Evolutionary conservation across 2,329 filamentous ascomycete species (phyloP).

Genomic region (Nannizziopsis arthrosporioides): DNA sequence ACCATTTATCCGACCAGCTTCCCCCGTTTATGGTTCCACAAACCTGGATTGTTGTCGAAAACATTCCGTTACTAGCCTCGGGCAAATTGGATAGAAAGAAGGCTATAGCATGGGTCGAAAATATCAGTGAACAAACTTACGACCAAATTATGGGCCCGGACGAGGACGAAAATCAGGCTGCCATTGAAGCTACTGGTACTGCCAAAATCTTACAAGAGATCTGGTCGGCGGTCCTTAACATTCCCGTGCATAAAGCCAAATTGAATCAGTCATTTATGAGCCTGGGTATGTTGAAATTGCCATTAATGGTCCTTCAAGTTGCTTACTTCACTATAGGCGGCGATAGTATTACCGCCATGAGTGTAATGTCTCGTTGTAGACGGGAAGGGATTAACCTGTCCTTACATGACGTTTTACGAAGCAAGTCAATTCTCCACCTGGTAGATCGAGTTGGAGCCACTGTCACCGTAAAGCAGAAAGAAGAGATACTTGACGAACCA

Average conservation of each 20-base stretch:
- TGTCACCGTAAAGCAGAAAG: slow-evolving; percentile 19
- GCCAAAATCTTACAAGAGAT: slow-evolving; percentile 20
- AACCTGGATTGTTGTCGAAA: slow-evolving; percentile 11
- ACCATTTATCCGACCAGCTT: slow-evolving; percentile 29
- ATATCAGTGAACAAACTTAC: slow-evolving; percentile 30
- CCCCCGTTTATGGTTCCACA: slow-evolving; percentile 15
- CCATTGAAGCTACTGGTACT: slow-evolving; percentile 13
- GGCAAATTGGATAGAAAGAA: slow-evolving; percentile 20
- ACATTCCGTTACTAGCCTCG: slow-evolving; percentile 13
- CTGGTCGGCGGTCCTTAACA: slow-evolving; percentile 28
- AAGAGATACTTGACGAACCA: slow-evolving; percentile 12
- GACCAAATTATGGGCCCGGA: slow-evolving; percentile 31
- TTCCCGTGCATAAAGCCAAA: slow-evolving; percentile 26
- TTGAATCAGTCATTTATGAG: slow-evolving; percentile 28
- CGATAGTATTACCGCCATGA: slow-evolving; percentile 42
- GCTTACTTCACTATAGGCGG: slow-evolving; percentile 28
- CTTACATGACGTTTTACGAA: slow-evolving; percentile 39
- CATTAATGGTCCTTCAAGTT: neutral
- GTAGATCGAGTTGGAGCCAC: slow-evolving; percentile 23
- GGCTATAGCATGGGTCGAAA: slow-evolving; percentile 36
- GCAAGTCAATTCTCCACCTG: slow-evolving; percentile 35
- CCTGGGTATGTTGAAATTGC: slow-evolving; percentile 17
- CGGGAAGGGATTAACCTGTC: slow-evolving; percentile 36
- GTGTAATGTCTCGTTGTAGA: slow-evolving; percentile 38
- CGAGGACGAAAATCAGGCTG: neutral